Percentiles rank a stretch among this genome's conserved stretches.
phyloP scores from a whole-genome alignment of 768 basidiomycete genomes.

The Mycena haematopus region DNA sequence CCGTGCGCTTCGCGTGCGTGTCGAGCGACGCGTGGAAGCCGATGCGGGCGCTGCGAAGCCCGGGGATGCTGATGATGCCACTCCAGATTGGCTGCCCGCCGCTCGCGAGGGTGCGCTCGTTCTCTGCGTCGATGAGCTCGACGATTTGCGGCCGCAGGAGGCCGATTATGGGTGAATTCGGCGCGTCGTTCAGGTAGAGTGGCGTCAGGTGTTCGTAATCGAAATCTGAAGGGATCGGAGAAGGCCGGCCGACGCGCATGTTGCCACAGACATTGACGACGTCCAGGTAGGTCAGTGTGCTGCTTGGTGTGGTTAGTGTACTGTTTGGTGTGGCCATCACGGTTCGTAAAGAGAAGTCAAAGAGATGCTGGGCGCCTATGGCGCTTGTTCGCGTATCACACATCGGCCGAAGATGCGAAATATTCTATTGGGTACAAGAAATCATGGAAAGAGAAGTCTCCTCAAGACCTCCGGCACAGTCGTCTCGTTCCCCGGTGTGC shows the following conservation, averaged over 20 bases:
- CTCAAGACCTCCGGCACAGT: no score
- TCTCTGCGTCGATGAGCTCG: constrained; percentile 59
- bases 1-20: constrained; percentile 64
- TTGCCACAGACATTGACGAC: constrained; percentile 79
- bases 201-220: constrained; percentile 57
- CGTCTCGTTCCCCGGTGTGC: no score
- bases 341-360: no score
- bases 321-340: no score
- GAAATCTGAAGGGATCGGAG: constrained; percentile 38
- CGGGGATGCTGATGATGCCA: constrained; percentile 34
- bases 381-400: no score
- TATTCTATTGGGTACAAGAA: no score
- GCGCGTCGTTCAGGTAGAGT: constrained; percentile 57
- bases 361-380: no score
- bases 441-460: no score
- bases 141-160: constrained; percentile 65
- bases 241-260: constrained; percentile 47
- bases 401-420: no score
- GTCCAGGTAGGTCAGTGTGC: constrained; percentile 59
- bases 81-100: constrained; percentile 47
- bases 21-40: constrained; percentile 59
- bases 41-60: constrained; percentile 40
- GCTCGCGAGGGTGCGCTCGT: constrained; percentile 38
- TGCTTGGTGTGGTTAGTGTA: background rate
- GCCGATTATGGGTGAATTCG: constrained; percentile 63